Evolutionary conservation across 257 asterid genomes (phyloP).

Genomic region (Cordia subcordata): DNA sequence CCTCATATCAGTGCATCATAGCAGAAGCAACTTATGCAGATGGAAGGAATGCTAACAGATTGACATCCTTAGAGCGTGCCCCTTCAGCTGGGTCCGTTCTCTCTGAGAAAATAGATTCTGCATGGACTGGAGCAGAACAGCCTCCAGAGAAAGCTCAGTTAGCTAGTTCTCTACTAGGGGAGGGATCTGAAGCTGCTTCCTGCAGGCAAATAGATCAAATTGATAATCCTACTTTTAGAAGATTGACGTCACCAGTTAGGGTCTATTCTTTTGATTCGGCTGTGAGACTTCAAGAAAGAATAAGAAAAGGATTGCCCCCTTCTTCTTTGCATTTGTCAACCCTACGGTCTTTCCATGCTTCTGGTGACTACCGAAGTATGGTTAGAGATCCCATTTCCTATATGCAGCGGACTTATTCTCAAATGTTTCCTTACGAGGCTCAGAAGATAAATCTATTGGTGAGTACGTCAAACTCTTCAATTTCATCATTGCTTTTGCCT

Average conservation of each 20-base stretch:
- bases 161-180: slow-evolving; percentile 19
- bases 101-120: slow-evolving; percentile 84
- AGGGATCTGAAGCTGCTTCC: slow-evolving; percentile 28
- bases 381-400: slow-evolving; percentile 66
- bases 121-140: slow-evolving; percentile 81
- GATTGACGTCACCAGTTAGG: slow-evolving; percentile 50
- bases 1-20: slow-evolving; percentile 13
- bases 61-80: slow-evolving; percentile 40
- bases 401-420: slow-evolving; percentile 54
- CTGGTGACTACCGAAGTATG: slow-evolving; percentile 79
- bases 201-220: slow-evolving; percentile 18
- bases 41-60: slow-evolving; percentile 18
- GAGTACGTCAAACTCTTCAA: slow-evolving; percentile 37
- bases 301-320: slow-evolving; percentile 61
- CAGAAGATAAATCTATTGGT: slow-evolving; percentile 38
- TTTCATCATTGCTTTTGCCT: slow-evolving; percentile 49
- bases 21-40: slow-evolving; percentile 19
- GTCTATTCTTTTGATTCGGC: slow-evolving; percentile 89
- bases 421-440: slow-evolving; percentile 43
- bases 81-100: slow-evolving; percentile 73
- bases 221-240: slow-evolving; percentile 36
- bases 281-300: slow-evolving; percentile 66
- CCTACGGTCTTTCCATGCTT: slow-evolving; percentile 77
- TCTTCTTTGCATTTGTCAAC: slow-evolving; percentile 53
- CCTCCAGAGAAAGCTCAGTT: slow-evolving; percentile 25